Conservation (phyloP, 345 rosid species). For the Salix koriyanagi region DNA sequence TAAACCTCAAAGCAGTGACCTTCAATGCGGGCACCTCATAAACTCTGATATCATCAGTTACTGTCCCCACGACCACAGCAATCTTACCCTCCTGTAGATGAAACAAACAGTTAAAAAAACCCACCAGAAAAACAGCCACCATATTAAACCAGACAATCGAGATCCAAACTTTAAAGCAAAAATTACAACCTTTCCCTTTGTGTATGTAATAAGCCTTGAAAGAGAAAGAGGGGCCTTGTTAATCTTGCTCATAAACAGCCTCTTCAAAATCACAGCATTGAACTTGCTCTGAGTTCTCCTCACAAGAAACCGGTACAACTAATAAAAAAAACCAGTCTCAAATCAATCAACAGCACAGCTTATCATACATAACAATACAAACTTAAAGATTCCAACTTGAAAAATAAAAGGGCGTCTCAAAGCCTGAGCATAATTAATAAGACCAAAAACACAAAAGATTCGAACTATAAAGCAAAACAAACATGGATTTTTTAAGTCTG, state of each 20-base stretch:
- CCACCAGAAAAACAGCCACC: not conserved
- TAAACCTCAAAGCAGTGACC: conserved; percentile 78
- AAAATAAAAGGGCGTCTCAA: not conserved
- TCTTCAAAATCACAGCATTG: conserved; percentile 87
- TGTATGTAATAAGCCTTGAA: conserved; percentile 59
- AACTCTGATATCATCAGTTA: conserved; percentile 78
- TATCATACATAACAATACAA: not conserved
- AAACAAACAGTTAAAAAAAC: not conserved
- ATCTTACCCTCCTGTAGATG: conserved; percentile 56
- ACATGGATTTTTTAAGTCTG: not conserved
- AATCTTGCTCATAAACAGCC: conserved; percentile 91
- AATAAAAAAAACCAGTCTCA: not conserved
- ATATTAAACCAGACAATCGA: not conserved
- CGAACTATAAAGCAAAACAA: not conserved
- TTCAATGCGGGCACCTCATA: conserved; percentile 78
- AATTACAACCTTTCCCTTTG: conserved; percentile 60
- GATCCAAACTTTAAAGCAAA: not conserved
- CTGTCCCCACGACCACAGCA: conserved; percentile 77
- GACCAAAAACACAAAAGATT: not conserved
- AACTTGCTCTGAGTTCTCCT: conserved; percentile 89
- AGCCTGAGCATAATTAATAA: not conserved
- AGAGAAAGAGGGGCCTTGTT: conserved; percentile 90
- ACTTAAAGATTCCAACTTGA: not conserved
- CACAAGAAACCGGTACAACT: conserved; percentile 84
- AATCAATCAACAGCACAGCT: not conserved